Percentiles rank a stretch among this genome's conserved stretches.
These are phyloP conservation scores for Rhodotorula graminis DNA, from an alignment of 768 basidiomycete genomes.

Conservation along the genomic window DNA sequence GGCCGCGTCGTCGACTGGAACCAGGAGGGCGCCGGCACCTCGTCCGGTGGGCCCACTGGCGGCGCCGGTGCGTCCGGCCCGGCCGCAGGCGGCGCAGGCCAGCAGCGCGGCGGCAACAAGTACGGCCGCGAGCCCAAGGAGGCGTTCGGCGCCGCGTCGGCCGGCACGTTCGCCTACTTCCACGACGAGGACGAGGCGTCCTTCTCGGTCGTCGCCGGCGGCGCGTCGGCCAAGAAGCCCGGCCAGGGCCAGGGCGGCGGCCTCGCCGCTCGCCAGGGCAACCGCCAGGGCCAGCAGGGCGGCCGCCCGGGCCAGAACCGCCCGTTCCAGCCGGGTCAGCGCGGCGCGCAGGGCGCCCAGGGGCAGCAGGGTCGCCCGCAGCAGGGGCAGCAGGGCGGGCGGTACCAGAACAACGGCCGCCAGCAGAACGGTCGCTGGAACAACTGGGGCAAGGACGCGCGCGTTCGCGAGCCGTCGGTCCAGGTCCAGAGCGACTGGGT, in stretches of 20 bases:
- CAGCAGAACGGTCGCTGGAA: constrained; percentile 46
- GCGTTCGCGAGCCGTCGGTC: constrained; percentile 85
- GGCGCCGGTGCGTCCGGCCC: constrained; percentile 52
- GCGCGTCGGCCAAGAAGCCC: constrained; percentile 36
- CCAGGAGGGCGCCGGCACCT: constrained; percentile 54
- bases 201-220: constrained; percentile 93
- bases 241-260: constrained; percentile 35
- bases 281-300: constrained; percentile 6
- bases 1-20: constrained; percentile 98
- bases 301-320: constrained; percentile 43
- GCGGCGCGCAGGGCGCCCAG: background rate
- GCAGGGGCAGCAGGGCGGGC: constrained; percentile 48
- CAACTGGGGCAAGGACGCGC: constrained; percentile 55
- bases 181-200: constrained; percentile 96
- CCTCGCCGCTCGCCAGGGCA: constrained; percentile 22
- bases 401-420: constrained; percentile 47
- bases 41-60: constrained; percentile 43
- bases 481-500: constrained; percentile 86
- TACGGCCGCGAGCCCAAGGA: constrained; percentile 63
- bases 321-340: constrained; percentile 54
- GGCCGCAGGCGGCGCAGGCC: constrained; percentile 42
- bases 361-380: constrained; percentile 25
- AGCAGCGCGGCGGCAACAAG: constrained; percentile 54
- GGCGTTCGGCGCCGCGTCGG: constrained; percentile 82
- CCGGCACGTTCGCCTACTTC: constrained; percentile 91